These are phyloP conservation scores for Saccharomyces hybrid DNA, from an alignment of 1,139 yeast genomes.

Conservation along the genomic window DNA sequence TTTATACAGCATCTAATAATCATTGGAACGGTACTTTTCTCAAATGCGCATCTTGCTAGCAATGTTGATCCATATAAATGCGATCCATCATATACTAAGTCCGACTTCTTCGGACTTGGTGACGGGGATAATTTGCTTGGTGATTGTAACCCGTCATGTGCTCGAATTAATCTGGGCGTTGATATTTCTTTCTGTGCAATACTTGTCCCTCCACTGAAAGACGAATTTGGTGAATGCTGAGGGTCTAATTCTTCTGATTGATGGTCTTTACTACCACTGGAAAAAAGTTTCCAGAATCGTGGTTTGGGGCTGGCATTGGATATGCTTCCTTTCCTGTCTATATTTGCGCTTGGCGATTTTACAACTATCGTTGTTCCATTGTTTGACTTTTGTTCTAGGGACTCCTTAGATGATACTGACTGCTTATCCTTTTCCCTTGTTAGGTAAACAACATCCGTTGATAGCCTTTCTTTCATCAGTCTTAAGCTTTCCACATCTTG, in stretches of 20 bases:
- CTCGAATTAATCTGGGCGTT: not conserved
- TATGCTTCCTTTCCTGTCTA: constrained; percentile 10
- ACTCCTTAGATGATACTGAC: constrained; percentile 6
- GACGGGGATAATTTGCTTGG: constrained; percentile 5
- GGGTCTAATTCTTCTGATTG: not conserved
- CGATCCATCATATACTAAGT: constrained; percentile 9
- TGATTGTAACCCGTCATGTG: not conserved
- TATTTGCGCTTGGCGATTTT: not conserved
- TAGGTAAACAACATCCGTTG: constrained; percentile 32
- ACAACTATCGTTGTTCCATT: not conserved
- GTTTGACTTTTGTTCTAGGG: not conserved
- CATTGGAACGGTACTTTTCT: constrained; percentile 56
- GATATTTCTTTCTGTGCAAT: not conserved
- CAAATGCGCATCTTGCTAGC: constrained; percentile 48
- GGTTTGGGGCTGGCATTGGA: constrained; percentile 15
- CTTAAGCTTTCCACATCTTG: constrained; percentile 23
- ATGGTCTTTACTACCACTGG: constrained; percentile 8
- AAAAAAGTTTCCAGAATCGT: constrained; percentile 28
- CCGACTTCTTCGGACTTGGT: constrained; percentile 5
- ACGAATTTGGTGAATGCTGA: not conserved
- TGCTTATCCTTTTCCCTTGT: constrained; percentile 16
- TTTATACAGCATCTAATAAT: constrained; percentile 65
- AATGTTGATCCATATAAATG: constrained; percentile 34
- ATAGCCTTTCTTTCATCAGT: constrained; percentile 27
- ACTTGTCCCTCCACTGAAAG: not conserved